Conservation (phyloP, 345 rosid genomes). For the Lepidium africanum region DNA sequence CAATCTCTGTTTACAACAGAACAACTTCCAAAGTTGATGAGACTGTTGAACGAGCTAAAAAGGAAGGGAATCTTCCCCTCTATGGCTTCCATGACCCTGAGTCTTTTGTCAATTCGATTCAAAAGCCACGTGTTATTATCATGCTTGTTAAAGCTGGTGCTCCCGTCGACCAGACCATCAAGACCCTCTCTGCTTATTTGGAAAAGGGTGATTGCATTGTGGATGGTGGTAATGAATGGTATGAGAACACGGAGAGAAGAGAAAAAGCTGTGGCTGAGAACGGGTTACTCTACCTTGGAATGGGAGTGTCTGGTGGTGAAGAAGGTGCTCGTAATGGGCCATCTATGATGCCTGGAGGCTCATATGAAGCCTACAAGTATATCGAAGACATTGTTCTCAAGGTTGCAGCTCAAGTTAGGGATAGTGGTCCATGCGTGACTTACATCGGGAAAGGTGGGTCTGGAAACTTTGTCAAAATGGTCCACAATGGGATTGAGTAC, state of each 20-base stretch:
- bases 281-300: slow-evolving; percentile 87
- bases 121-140: slow-evolving; percentile 84
- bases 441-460: slow-evolving; percentile 88
- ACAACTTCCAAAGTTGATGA: slow-evolving; percentile 86
- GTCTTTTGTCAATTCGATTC: slow-evolving; percentile 72
- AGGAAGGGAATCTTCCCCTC: slow-evolving; percentile 74
- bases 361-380: slow-evolving; percentile 72
- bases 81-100: slow-evolving; percentile 82
- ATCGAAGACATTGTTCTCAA: slow-evolving; percentile 86
- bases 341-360: slow-evolving; percentile 95
- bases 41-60: slow-evolving; percentile 81
- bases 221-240: slow-evolving; percentile 98
- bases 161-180: slow-evolving; percentile 86
- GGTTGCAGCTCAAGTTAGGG: slow-evolving; percentile 94
- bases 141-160: slow-evolving; percentile 98
- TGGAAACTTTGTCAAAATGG: slow-evolving; percentile 95
- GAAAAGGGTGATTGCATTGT: slow-evolving; percentile 95
- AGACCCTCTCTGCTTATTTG: slow-evolving; percentile 71
- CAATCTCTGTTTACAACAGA: slow-evolving; percentile 92
- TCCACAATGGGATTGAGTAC: slow-evolving; percentile 91
- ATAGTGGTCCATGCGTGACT: slow-evolving; percentile 91
- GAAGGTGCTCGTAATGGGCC: slow-evolving; percentile 96
- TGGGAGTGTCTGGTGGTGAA: slow-evolving; percentile 98
- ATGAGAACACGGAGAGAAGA: slow-evolving; percentile 93
- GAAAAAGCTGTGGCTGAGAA: slow-evolving; percentile 55